Base-by-base conservation (phyloP, 306 rosid species). In the Lathyrus sativus region DNA sequence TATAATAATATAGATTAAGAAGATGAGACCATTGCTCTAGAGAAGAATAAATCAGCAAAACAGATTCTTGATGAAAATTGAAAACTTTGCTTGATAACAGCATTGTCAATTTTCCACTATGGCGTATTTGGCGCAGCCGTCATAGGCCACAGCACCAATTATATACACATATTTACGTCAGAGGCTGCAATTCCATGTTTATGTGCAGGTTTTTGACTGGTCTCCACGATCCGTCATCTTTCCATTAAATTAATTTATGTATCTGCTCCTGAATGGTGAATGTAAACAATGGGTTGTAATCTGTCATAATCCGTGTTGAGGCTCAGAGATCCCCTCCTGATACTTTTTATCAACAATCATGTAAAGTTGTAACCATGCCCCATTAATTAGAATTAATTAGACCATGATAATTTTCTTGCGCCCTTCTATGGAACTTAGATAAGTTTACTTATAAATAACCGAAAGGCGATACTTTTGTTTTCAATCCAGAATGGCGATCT, bases 401-500 rank as follows among this genome's bases (percentile, higher is more conserved):
- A 29, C 46, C 57, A 14, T 22, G 13, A 45, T 13, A 45, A 5
- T 4, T 55, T 54, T 13, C 14, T 28, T 14, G n/a, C 13, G 42
- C 19, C 35, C 11, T 15, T 22, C 17, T n/a, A 0, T 18, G 1
- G 42, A 44, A 64, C 17, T 29, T 73, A 53, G 11, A 51, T 7
- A 12, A 29, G 11, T 53, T 64, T 43, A 41, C 54, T 46, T 9
- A 15, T 59, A 72, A 72, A 15, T 59, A 62, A 72, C 7, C 13
- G 28, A 73, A 14, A 41, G 56, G 33, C 35, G 26, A 41, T 51
- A 37, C 29, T 64, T 53, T 22, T 65, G 17, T 29, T 65, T 53
- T 58, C 50, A 54, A 58, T 28, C 51, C 13, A 29, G 8, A 28
- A 24, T 15, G 4, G 15, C 50, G 18, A 65, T 31, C 78, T 74